Evolutionary conservation across 169 alveolate genomes (phyloP).

Genomic region (Plasmodium gaboni): DNA sequence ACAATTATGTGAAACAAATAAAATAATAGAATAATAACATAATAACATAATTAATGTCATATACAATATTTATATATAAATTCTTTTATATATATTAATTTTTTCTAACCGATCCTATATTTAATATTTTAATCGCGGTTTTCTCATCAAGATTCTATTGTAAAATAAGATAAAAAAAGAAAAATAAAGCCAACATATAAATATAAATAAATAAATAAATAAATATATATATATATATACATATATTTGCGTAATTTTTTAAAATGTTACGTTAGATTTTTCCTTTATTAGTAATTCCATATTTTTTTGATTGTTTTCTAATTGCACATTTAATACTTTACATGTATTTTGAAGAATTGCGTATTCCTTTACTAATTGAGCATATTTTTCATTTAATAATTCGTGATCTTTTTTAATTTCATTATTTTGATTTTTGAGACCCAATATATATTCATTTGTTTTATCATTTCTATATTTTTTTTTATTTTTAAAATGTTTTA

Average conservation of each 20-base stretch:
- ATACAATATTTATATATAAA: neutral
- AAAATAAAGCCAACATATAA: slow-evolving; percentile 2
- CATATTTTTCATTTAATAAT: slow-evolving; percentile 33
- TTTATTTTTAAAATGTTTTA: slow-evolving; percentile 70
- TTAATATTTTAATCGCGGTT: slow-evolving; percentile 39
- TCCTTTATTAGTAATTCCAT: slow-evolving; percentile 20
- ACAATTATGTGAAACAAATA: neutral
- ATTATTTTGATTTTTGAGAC: slow-evolving; percentile 57
- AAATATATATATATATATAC: neutral
- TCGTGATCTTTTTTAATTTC: slow-evolving; percentile 67
- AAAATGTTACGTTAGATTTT: slow-evolving; percentile 13
- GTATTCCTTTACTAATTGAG: slow-evolving; percentile 22
- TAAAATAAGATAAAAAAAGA: neutral
- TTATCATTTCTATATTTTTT: slow-evolving; percentile 61
- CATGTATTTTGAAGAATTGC: neutral
- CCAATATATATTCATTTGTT: slow-evolving; percentile 50
- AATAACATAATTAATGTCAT: too few species aligned
- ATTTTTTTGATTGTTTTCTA: slow-evolving; percentile 15
- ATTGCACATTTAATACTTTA: slow-evolving; percentile 44
- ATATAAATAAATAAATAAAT: neutral
- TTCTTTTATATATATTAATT: too few species aligned
- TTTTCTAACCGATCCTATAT: slow-evolving; percentile 45
- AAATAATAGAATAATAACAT: neutral
- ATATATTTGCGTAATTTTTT: neutral
- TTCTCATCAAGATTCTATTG: slow-evolving; percentile 48